Evolutionary conservation across 1,139 yeast species (phyloP), one percentile per base, ranked within the genome.

Genomic region (Chernovozyma sophiae-reginae): DNA sequence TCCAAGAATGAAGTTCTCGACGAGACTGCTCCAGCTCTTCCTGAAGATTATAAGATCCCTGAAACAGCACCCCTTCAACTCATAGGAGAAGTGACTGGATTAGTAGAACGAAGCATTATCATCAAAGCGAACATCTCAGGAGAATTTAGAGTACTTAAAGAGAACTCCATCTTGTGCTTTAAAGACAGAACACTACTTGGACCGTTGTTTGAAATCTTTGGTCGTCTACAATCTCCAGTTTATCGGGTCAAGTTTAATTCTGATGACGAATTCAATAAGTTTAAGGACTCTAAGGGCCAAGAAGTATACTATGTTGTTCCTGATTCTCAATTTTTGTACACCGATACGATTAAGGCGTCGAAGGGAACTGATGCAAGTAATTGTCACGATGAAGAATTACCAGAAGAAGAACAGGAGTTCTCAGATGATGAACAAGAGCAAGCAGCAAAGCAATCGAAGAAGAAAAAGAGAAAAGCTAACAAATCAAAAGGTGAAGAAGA

Each of bases 321-420:
- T 1, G 84, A 80, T 32, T 83, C 96, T 0, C 75, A 82, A 39
- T 90, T 89, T 59, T 66, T 86, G 12, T 78, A 81, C 44, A 90
- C 97, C 0, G 86, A 84, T 37, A 63, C 77, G 15, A 72, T 90
- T 36, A 84, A 79, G 48, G 66, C 72, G 19, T 44, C 79, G 17
- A 89, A 83, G 51, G 98, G 97, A 12, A 82, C 92, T 1, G 99
- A 92, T 62, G 98, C 98, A 0, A 84, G 95, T 52, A 92, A 92
- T 49, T 81, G 87, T 55, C 86, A 87, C 55, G 98, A 92, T 58
- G 98, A 92, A 62, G 99, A 92, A 51, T 61, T 90, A 18, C 90
- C 96, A 0, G 86, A 79, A 48, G 95, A 85, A 29, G 97, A 92
- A 55, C 96, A 87, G 55, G 97, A 92, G 51, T 92, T 82, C 48